These are phyloP conservation scores for Geranomyces michiganensis DNA, from an alignment of 192 early-diverging fungal species.

Conservation along the genomic window DNA sequence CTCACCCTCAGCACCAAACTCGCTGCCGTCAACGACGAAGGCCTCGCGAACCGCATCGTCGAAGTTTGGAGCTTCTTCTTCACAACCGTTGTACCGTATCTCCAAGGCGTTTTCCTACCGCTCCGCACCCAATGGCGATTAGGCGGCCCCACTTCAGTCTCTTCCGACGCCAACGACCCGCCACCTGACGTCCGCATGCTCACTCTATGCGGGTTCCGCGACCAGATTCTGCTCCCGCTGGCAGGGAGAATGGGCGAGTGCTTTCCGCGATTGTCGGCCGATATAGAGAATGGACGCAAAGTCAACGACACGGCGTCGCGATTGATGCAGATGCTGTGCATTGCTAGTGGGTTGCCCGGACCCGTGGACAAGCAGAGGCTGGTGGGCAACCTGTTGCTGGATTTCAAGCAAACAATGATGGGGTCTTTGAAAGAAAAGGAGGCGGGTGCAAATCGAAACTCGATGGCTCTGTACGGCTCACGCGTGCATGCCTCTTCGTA, in stretches of 20 bases:
- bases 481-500: slow-evolving; percentile 6
- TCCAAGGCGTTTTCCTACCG: slow-evolving; percentile 86
- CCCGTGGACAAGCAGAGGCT: not conserved
- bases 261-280: slow-evolving; percentile 64
- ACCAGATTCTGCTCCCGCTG: slow-evolving; percentile 67
- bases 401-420: slow-evolving; percentile 11
- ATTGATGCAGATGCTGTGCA: slow-evolving; percentile 73
- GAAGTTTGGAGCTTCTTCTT: slow-evolving; percentile 82
- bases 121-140: slow-evolving; percentile 23
- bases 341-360: slow-evolving; percentile 38
- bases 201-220: slow-evolving; percentile 66
- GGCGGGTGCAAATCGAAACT: not conserved
- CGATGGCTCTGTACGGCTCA: slow-evolving; percentile 4
- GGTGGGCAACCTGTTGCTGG: not conserved
- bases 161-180: slow-evolving; percentile 30
- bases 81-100: slow-evolving; percentile 79
- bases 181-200: slow-evolving; percentile 64
- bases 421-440: not conserved
- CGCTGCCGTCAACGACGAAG: slow-evolving; percentile 67
- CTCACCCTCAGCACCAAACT: slow-evolving; percentile 68
- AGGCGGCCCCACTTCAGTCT: slow-evolving; percentile 32
- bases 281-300: slow-evolving; percentile 66
- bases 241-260: slow-evolving; percentile 62
- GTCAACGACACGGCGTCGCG: slow-evolving; percentile 66
- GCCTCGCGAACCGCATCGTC: slow-evolving; percentile 65